phyloP scores from a whole-genome alignment of 108 stramenopile genomes.

The Skeletonema potamos region DNA sequence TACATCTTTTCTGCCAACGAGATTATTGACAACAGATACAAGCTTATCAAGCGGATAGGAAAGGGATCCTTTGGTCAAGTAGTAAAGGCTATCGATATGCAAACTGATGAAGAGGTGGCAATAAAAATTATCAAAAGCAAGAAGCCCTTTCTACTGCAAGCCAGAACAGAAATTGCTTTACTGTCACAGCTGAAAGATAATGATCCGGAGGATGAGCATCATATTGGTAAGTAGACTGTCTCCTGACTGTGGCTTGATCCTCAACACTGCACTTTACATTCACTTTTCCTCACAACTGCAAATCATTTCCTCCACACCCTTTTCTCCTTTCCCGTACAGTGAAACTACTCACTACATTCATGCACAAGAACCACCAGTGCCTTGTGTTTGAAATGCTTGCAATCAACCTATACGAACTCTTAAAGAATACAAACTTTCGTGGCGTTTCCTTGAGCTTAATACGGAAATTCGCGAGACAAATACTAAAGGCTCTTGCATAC shows the following conservation, averaged over 20 bases:
- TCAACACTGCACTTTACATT: neutral
- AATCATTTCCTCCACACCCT: neutral
- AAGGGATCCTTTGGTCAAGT: conserved; percentile 98
- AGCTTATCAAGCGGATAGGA: conserved; percentile 92
- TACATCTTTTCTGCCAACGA: conserved; percentile 90
- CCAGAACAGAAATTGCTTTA: conserved; percentile 95
- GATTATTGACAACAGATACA: conserved; percentile 82
- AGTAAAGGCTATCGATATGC: conserved; percentile 80
- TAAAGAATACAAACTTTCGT: conserved; percentile 95
- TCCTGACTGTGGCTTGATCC: neutral
- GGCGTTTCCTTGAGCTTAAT: conserved; percentile 96
- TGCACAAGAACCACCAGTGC: conserved; percentile 92
- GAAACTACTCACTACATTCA: conserved; percentile 90
- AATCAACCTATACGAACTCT: conserved; percentile 95
- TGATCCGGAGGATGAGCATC: conserved; percentile 83
- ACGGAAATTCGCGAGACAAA: conserved; percentile 97
- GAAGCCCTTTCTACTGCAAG: conserved; percentile 95
- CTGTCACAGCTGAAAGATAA: conserved; percentile 72
- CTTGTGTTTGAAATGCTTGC: conserved; percentile 98
- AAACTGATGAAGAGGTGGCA: conserved; percentile 82
- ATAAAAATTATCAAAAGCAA: conserved; percentile 99
- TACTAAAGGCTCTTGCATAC: conserved; percentile 89
- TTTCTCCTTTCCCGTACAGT: conserved; percentile 48
- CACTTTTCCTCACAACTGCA: neutral
- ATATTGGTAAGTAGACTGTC: conserved; percentile 61